Base-by-base conservation (phyloP, 1,139 yeast genomes). In the Suhomyces atakaporum region DNA sequence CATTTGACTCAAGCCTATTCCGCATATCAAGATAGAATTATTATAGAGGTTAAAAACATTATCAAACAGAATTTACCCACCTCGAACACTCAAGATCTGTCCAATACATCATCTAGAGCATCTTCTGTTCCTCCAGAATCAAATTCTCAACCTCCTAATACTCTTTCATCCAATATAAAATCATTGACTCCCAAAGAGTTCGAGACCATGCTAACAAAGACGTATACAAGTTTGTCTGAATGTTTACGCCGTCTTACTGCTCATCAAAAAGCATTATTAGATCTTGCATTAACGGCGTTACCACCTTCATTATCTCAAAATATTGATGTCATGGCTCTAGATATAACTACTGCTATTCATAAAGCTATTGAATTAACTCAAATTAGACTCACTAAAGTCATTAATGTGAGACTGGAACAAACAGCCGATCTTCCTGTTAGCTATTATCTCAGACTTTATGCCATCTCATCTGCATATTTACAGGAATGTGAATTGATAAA, bases 401-500 rank as follows among this genome's bases (percentile, higher is more conserved):
- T 90, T 14, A 77, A 80, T 41, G 95, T 87, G 5, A 73, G 97
- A 42, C 79, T 82, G 56, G 89, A 82, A 34, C 79, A 84, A 45
- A 80, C 80, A 10, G 77, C 87, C 0, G 76, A 72, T 29, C 59
- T 83, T 23, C 60, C 81, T 2, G 62, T 70, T 27, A 66, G 73
- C 7, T 73, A 70, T 45, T 88, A 89, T 57, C 57, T 86, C 37
- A 68, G 79, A 39, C 73, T 88, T 33, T 87, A 82, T 58, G 71
- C 84, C 3, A 66, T 86, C 14, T 78, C 82, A 33, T 76, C 82
- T 1, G 71, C 83, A 16, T 90, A 89, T 53, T 66, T 89, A 25
- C 78, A 79, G 34, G 96, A 88, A 54, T 87, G 96, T 58, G 98
- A 92, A 57, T 70, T 81, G 10, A 78, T 90, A 6, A 81, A 88